A percentile compares a stretch with the other conserved stretches of the same genome.
These are phyloP conservation scores for Leptographium flavum DNA, from an alignment of 2,329 filamentous ascomycete species.

Conservation along the genomic window DNA sequence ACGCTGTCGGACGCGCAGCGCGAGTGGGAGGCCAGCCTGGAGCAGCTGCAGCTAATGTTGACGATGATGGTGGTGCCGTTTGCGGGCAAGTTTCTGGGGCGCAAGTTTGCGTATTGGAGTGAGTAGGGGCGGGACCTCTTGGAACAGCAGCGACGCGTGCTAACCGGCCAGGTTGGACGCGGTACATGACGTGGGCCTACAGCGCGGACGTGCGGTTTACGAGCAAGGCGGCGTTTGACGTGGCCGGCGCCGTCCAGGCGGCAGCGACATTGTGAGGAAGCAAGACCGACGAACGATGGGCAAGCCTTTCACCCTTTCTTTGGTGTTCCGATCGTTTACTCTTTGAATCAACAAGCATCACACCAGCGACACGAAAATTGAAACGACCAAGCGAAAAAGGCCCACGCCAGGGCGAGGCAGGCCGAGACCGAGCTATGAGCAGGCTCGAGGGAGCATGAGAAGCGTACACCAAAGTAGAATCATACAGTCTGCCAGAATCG, in stretches of 20 bases:
- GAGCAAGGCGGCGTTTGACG: constrained; percentile 48
- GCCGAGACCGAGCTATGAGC: too few relatives aligned
- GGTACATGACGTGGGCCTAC: constrained; percentile 92
- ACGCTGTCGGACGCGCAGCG: constrained; percentile 72
- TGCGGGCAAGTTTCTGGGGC: constrained; percentile 83
- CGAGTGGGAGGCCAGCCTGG: constrained; percentile 88
- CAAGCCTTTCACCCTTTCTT: too few relatives aligned
- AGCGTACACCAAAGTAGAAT: too few relatives aligned
- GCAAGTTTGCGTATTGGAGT: constrained; percentile 97
- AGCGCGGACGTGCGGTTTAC: constrained; percentile 55
- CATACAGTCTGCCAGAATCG: too few relatives aligned
- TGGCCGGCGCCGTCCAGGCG: constrained; percentile 47
- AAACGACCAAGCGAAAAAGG: too few relatives aligned
- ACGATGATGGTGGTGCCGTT: constrained; percentile 94
- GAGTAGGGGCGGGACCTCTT: constrained; percentile 22
- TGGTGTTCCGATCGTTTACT: too few relatives aligned
- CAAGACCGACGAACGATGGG: not conserved
- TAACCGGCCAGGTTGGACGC: constrained; percentile 57
- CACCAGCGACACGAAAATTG: too few relatives aligned
- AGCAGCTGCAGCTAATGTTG: constrained; percentile 83
- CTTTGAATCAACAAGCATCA: too few relatives aligned
- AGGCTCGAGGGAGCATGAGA: too few relatives aligned
- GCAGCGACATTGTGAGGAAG: constrained; percentile 34
- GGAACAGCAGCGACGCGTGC: not conserved
- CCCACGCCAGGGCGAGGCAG: too few relatives aligned